Percentiles rank a stretch among this genome's conserved stretches.
Evolutionary conservation across 257 asterid species (phyloP).

Genomic region (Linderniella brevidens): DNA sequence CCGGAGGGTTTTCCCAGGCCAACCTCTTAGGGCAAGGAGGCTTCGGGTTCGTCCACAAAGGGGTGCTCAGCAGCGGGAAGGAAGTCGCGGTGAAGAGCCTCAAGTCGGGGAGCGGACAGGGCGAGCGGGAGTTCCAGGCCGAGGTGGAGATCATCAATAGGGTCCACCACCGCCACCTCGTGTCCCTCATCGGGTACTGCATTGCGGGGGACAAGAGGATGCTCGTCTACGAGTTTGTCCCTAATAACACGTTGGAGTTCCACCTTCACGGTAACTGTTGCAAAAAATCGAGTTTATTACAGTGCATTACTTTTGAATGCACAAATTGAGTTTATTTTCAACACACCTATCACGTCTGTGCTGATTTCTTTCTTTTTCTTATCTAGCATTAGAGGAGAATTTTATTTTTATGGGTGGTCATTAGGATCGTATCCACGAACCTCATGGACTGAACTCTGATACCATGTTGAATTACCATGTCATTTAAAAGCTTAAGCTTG

Average conservation of each 20-base stretch:
- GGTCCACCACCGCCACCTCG: conserved; percentile 69
- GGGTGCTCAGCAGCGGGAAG: conserved; percentile 34
- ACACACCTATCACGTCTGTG: background rate
- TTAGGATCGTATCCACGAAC: too few species aligned
- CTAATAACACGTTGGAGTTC: conserved; percentile 46
- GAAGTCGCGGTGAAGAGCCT: conserved; percentile 55
- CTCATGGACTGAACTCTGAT: too few species aligned
- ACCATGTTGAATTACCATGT: too few species aligned
- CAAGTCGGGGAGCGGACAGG: conserved; percentile 61
- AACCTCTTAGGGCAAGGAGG: conserved; percentile 62
- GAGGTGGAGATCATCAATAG: conserved; percentile 68
- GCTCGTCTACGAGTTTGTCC: conserved; percentile 56
- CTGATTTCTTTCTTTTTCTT: too few species aligned
- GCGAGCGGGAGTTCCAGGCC: conserved; percentile 63
- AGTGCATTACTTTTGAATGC: background rate
- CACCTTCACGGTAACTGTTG: conserved; percentile 38
- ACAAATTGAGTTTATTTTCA: background rate
- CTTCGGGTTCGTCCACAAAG: conserved; percentile 54
- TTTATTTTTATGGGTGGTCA: too few species aligned
- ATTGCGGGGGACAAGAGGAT: conserved; percentile 38
- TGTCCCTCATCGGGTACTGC: conserved; percentile 62
- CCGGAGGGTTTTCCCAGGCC: conserved; percentile 33
- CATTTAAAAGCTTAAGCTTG: too few species aligned
- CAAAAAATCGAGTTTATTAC: too few species aligned
- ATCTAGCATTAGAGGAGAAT: too few species aligned